Percentiles rank a stretch among this genome's conserved stretches.
Evolutionary conservation across 2,329 filamentous ascomycete species (phyloP).

Genomic region (Colletotrichum sansevieriae): DNA sequence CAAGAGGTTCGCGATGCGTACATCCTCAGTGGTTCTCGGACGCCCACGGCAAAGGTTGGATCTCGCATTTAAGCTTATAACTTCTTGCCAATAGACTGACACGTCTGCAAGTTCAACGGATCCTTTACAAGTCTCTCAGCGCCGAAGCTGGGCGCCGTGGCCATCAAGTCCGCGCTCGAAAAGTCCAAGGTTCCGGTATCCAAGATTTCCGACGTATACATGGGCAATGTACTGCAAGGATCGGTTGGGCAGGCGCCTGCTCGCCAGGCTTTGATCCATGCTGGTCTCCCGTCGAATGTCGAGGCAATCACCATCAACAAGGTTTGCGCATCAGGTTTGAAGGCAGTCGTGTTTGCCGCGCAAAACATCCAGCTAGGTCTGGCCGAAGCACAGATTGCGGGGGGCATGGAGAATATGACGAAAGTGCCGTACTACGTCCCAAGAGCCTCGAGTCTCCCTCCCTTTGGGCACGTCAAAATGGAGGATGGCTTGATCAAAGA

Average conservation of each 20-base stretch:
- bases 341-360: conserved; percentile 89
- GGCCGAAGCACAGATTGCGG: conserved; percentile 88
- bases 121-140: conserved; percentile 86
- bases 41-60: conserved; percentile 87
- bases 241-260: conserved; percentile 91
- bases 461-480: conserved; percentile 89
- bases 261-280: conserved; percentile 89
- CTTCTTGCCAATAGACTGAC: conserved; percentile 29
- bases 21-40: conserved; percentile 90
- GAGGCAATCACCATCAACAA: conserved; percentile 98
- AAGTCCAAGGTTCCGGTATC: conserved; percentile 86
- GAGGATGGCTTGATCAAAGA: conserved; percentile 96
- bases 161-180: conserved; percentile 90
- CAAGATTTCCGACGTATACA: conserved; percentile 92
- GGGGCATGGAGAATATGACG: conserved; percentile 99
- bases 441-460: conserved; percentile 82
- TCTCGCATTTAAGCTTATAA: conserved; percentile 1
- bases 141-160: conserved; percentile 88
- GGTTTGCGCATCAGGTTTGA: conserved; percentile 95
- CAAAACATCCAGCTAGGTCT: conserved; percentile 95
- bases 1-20: conserved; percentile 91
- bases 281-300: conserved; percentile 82
- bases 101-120: conserved; percentile 85
- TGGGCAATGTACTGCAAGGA: conserved; percentile 94
- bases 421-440: conserved; percentile 91